Evolutionary conservation across 352 stramenopile genomes (phyloP), one percentile per base, ranked within the genome.

Genomic region (Halophytophthora polymorphica): DNA sequence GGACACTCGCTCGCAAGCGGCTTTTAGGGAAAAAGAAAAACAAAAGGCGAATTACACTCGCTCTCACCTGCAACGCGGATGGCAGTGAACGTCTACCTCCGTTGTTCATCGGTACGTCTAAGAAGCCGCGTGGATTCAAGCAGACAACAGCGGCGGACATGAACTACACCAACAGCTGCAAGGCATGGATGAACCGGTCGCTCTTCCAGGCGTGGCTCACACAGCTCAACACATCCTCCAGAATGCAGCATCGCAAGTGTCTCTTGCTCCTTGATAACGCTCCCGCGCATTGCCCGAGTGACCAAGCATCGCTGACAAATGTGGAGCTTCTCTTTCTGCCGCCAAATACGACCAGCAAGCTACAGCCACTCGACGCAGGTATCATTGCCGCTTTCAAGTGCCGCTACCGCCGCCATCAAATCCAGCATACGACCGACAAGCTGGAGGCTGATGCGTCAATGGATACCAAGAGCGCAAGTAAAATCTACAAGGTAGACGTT

Each of bases 71-170:
- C 7, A 69, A 56, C 25, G 48, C 39, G 12, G 45, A 59, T 21
- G 53, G 50, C 7, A 55, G 33, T 1, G 40, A 56, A 35, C 54
- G 50, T 19, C 37, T 59, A 1, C 38, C 15, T 2, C 23, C 45
- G 25, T n/a, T 61, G 6, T 60, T 64, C 39, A 61, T 64, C 43
- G 53, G 47, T 10, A 58, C 31, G 21, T n/a, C 57, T 11, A 43
- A 25, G 25, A 11, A 46, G 21, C 50, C 45, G 28, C 28, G 50
- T 6, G 53, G 40, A 23, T 55, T 65, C 41, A 33, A 38, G 11
- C 15, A 18, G 6, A 44, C 8, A 31, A 23, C 15, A 34, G 17
- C 2, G n/a, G 14, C 55, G 0, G 31, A 49, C 12, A n/a, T 58
- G 0, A 36, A 41, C 11, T 68, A 68, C 48, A 47, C 17, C 2